Evolutionary conservation across 139 green algal species (phyloP), one percentile per base, ranked within the genome.

Genomic region (Picocystis salinarum): DNA sequence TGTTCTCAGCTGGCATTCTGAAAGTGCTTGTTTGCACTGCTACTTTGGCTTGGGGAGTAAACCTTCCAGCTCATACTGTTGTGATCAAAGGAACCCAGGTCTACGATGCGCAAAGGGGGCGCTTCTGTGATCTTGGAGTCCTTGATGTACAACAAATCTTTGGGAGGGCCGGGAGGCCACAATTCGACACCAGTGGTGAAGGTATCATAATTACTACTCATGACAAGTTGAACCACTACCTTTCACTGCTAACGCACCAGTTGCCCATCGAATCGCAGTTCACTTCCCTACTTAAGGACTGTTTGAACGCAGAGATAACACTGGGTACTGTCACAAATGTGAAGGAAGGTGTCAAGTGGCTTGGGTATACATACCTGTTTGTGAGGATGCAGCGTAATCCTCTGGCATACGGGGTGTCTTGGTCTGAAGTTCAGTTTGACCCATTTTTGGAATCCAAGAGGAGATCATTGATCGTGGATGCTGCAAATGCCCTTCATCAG

Each of bases 131-230:
- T 36, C 58, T 98, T 29, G 77, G 79, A 48, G 86, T 96, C 70
- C 67, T 98, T 28, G 88, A 98, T 42, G 88, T 98, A 40, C 76
- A 93, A 65, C 85, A 95, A 71, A 98, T 98, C 56, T 98, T 98
- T 62, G 88, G 88, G 4, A 71, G 88, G 6, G 88, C 88, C 6
- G 88, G 88, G 6, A 56, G 88, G 12, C 88, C 88, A 1, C 88
- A 96, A 59, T 90, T 70, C 50, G 71, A 88, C 47, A 76, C 53
- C 3, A 71, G 55, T 34, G 80, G 74, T 18, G 70, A 82, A 47
- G 85, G 73, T 33, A 82, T 85, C 69, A 95, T 98, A 71, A 81
- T 98, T 61, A 98, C 88, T 25, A 68, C 69, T 3, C 86, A 98
- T 51, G 69, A 81, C 53, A 87, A 93, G 66, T 74, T 98, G 37